Evolutionary conservation across 2,329 filamentous ascomycete species (phyloP).

Genomic region (Penicillium sp.): DNA sequence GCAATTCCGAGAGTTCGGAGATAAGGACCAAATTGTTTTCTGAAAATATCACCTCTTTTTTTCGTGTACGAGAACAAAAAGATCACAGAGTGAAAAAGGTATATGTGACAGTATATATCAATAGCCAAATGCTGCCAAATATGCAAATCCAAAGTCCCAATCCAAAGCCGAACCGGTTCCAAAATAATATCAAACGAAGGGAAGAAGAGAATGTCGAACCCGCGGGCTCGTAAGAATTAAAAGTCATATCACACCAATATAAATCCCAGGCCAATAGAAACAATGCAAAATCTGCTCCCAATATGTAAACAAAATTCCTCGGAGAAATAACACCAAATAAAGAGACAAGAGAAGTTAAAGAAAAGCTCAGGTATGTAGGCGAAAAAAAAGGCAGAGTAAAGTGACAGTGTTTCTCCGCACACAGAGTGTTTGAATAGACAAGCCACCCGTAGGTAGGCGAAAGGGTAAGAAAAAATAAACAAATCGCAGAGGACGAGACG

Average conservation of each 20-base stretch:
- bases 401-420: slow-evolving; percentile 18
- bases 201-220: slow-evolving; percentile 12
- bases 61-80: slow-evolving; percentile 13
- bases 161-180: slow-evolving; percentile 16
- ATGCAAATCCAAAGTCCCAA: slow-evolving; percentile 27
- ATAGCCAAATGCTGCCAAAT: slow-evolving; percentile 28
- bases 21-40: neutral
- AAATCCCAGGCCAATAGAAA: slow-evolving; percentile 27
- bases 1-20: neutral
- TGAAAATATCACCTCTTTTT: slow-evolving; percentile 10
- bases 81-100: slow-evolving; percentile 9
- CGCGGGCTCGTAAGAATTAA: slow-evolving; percentile 20
- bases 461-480: slow-evolving; percentile 1
- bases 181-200: slow-evolving; percentile 11
- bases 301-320: slow-evolving; percentile 21
- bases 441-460: neutral
- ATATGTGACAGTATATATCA: slow-evolving; percentile 30
- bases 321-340: slow-evolving; percentile 21
- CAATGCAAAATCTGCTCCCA: slow-evolving; percentile 26
- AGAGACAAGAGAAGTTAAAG: slow-evolving; percentile 20
- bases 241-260: slow-evolving; percentile 24
- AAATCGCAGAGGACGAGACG: slow-evolving; percentile 6
- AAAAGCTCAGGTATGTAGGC: slow-evolving; percentile 14
- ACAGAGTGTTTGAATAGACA: slow-evolving; percentile 14
- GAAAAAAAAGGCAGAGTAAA: slow-evolving; percentile 8